A percentile compares a stretch with the other conserved stretches of the same genome.
Evolutionary conservation across 1,139 yeast genomes (phyloP).

Genomic region (Geotrichum histeridarum): DNA sequence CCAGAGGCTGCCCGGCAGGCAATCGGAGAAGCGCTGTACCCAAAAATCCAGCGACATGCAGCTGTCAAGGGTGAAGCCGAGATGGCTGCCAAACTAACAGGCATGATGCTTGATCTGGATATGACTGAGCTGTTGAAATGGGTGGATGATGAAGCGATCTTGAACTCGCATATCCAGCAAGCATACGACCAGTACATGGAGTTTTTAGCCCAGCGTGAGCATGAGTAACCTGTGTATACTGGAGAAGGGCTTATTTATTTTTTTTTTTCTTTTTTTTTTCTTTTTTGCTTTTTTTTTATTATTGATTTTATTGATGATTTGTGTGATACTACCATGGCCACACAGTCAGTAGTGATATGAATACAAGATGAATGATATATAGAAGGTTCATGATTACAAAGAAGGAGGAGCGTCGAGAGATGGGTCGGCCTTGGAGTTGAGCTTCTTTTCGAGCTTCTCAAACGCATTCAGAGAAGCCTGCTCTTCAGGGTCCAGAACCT

Average conservation of each 20-base stretch:
- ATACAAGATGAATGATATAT: neutral
- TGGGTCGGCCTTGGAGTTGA: constrained; percentile 25
- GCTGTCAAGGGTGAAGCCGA: constrained; percentile 70
- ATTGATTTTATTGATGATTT: neutral
- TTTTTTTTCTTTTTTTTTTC: neutral
- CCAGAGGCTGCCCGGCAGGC: constrained; percentile 83
- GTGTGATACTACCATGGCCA: too few relatives aligned
- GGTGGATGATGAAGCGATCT: constrained; percentile 69
- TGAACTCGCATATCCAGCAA: constrained; percentile 81
- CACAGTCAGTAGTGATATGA: neutral
- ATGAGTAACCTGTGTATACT: too few relatives aligned
- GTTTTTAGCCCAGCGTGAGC: constrained; percentile 19
- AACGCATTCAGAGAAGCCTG: constrained; percentile 61
- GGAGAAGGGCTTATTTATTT: neutral
- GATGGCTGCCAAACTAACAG: constrained; percentile 91
- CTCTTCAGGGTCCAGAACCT: constrained; percentile 58
- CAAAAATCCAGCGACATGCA: constrained; percentile 77
- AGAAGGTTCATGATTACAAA: neutral
- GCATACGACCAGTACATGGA: constrained; percentile 89
- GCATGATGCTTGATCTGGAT: constrained; percentile 90
- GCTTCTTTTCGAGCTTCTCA: constrained; percentile 53
- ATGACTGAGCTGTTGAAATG: constrained; percentile 77
- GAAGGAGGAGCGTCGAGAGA: constrained; percentile 17
- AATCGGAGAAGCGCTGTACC: constrained; percentile 90
- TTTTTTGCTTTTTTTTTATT: neutral